Conservation (phyloP, 371 early-diverging fungal genomes). For the Dinochytrium kinnereticum region DNA sequence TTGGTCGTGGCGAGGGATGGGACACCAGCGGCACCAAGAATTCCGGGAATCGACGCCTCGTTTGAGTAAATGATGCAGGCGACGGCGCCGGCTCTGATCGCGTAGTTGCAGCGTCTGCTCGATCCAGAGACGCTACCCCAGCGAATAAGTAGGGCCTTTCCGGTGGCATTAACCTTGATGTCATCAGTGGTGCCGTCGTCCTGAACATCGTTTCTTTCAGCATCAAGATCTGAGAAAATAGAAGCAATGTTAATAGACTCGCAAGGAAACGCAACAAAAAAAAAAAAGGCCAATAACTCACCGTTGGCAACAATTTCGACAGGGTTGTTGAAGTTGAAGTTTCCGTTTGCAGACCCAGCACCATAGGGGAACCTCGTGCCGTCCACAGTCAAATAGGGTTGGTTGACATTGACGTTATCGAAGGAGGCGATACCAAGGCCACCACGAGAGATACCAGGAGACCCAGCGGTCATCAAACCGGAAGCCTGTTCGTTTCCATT, state of each 20-base stretch:
- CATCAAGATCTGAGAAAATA: background rate
- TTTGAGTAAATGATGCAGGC: constrained; percentile 37
- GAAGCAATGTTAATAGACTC: background rate
- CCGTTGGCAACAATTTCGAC: constrained; percentile 8
- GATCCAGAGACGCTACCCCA: constrained; percentile 1
- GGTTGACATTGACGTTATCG: constrained; percentile 9
- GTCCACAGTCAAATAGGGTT: background rate
- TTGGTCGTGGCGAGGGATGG: constrained; percentile 25
- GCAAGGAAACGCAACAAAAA: background rate
- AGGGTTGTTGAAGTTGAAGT: background rate
- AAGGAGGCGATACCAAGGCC: constrained; percentile 18
- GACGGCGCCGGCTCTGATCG: constrained; percentile 25
- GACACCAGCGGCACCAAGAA: background rate
- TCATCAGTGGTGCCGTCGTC: background rate
- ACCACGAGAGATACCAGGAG: constrained; percentile 60
- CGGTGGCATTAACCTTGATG: constrained; percentile 13
- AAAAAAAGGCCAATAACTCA: background rate
- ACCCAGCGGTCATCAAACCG: constrained; percentile 65
- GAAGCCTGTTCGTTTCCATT: constrained; percentile 74
- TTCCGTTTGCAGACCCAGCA: background rate
- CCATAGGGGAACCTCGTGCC: background rate
- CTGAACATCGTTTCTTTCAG: background rate
- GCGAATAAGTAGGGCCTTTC: constrained; percentile 25
- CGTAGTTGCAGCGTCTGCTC: constrained; percentile 8
- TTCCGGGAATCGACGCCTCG: constrained; percentile 41